Conservation (phyloP, 495 filamentous ascomycete genomes). For the Penicillium herquei region DNA sequence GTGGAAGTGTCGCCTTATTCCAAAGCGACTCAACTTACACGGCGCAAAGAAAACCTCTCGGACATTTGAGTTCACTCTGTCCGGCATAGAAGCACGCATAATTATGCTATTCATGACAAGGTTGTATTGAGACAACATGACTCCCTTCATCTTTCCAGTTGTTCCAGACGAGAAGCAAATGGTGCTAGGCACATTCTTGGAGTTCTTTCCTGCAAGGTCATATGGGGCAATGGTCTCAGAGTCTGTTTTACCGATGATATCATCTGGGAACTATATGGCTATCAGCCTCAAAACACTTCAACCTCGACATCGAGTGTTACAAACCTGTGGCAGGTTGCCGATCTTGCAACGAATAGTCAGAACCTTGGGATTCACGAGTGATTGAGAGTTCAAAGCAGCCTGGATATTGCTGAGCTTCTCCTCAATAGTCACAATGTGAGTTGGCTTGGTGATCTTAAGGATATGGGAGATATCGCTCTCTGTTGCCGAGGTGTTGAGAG, state of each 20-base stretch:
- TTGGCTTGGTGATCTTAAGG: slow-evolving; percentile 6
- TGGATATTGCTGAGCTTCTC: slow-evolving; percentile 8
- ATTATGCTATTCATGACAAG: slow-evolving; percentile 8
- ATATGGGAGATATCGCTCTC: slow-evolving; percentile 5
- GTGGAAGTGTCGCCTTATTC: background rate
- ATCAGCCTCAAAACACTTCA: background rate
- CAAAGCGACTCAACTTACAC: background rate
- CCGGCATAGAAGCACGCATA: slow-evolving; percentile 9
- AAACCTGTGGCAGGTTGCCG: slow-evolving; percentile 2
- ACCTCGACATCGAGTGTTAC: background rate
- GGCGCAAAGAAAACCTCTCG: slow-evolving; percentile 11
- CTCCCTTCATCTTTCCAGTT: slow-evolving; percentile 12
- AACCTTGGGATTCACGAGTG: slow-evolving; percentile 2
- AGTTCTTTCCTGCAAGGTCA: slow-evolving; percentile 1
- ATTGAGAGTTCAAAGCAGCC: background rate
- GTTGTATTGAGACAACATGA: slow-evolving; percentile 9
- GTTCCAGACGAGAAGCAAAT: slow-evolving; percentile 11
- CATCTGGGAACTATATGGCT: slow-evolving; percentile 5
- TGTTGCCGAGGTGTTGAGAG: slow-evolving; percentile 8
- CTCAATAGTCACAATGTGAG: slow-evolving; percentile 8
- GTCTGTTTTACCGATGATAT: slow-evolving; percentile 2
- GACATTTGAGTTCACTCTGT: slow-evolving; percentile 8
- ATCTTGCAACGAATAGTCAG: slow-evolving; percentile 6
- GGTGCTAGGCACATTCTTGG: slow-evolving; percentile 8
- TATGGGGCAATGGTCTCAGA: slow-evolving; percentile 4